Percentiles rank a stretch among this genome's conserved stretches.
These are phyloP conservation scores for Botrytis pseudocinerea DNA, from an alignment of 2,329 filamentous ascomycete species.

Conservation along the genomic window DNA sequence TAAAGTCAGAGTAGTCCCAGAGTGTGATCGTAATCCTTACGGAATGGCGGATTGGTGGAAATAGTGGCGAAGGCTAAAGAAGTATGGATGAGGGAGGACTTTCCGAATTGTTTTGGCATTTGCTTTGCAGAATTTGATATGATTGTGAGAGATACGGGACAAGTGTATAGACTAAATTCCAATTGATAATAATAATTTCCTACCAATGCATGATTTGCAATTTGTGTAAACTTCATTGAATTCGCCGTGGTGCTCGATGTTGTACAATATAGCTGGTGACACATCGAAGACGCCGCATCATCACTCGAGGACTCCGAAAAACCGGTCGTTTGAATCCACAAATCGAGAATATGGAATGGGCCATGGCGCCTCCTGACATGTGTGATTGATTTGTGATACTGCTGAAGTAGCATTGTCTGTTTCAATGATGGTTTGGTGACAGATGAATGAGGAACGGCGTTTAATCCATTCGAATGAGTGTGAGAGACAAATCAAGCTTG, in stretches of 20 bases:
- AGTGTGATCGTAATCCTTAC: neutral
- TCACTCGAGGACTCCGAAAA: neutral
- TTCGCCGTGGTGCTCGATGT: neutral
- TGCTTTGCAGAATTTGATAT: neutral
- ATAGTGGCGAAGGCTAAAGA: neutral
- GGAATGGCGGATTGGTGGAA: conserved; percentile 7
- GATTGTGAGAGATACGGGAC: neutral
- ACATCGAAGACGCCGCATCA: neutral
- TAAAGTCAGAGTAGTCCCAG: neutral
- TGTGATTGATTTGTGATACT: neutral
- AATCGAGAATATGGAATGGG: neutral
- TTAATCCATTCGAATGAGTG: neutral
- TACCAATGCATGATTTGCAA: neutral
- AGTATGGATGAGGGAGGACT: neutral
- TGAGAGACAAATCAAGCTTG: neutral
- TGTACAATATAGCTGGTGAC: neutral
- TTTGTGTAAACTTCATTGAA: neutral
- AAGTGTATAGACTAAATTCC: neutral
- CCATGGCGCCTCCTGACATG: neutral
- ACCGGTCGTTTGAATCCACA: neutral
- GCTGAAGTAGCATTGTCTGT: neutral
- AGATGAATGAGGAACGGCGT: neutral
- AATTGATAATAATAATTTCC: neutral
- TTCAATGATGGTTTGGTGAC: neutral
- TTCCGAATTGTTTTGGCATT: neutral